Base-by-base conservation (phyloP, 202 grass and related monocot species). In the Carex arenaria region DNA sequence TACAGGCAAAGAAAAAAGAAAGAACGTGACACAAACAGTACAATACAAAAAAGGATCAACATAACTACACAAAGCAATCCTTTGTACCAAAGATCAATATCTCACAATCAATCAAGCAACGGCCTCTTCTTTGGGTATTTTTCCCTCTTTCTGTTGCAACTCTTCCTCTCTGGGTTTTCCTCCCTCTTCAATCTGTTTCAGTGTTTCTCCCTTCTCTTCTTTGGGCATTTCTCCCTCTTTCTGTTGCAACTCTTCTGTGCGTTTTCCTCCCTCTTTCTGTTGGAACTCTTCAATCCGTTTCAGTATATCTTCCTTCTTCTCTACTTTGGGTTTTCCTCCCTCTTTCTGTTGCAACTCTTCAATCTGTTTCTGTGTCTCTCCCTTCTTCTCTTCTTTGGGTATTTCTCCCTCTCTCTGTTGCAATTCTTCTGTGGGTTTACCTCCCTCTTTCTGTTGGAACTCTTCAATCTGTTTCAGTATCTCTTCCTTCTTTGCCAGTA, bases 401-500 rank as follows among this genome's bases (percentile, higher is more conserved):
- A 32, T 40, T 9, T 28, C 18, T 65, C 86, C 53, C 38, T 47
- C 31, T 61, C 89, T 64, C 10, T 73, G 76, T 32, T 72, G 15
- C 68, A 72, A 72, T 32, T 72, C 64, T 81, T 42, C 59, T 56
- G 79, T 63, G 2, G 63, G 55, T 17, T 85, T 80, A 28, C 32
- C 81, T 47, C 14, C 43, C 73, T 52, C 49, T 65, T 73, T 63
- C 1, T 57, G 84, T 84, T 90, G 85, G 11, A 90, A 69, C 26
- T 86, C 92, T 76, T 92, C 84, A 47, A 94, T 85, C 71, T 89
- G 90, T 88, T 78, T 91, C 57, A 92, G 64, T 67, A 94, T 92
- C 2, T 89, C 90, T 70, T 90, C 88, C 69, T 80, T 97, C 66
- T 92, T 87, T 34, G 70, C 87, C 23, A 80, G 88, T 5, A 94